A percentile compares a stretch with the other conserved stretches of the same genome.
phyloP scores from a whole-genome alignment of 805 yeast species.

The Starmerella roubikii region DNA sequence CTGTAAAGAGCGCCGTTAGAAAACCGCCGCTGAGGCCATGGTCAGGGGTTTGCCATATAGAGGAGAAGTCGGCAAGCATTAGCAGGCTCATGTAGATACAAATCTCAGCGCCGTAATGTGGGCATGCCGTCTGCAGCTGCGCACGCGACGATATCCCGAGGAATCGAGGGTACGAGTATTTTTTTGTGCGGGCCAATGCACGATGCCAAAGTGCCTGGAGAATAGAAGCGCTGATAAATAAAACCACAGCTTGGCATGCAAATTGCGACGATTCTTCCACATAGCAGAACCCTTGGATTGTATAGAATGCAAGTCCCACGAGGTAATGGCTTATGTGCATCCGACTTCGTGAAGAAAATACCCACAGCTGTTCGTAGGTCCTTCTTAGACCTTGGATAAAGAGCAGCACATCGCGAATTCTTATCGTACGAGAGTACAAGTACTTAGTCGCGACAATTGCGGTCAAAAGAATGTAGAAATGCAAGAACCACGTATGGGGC shows the following conservation, averaged over 20 bases:
- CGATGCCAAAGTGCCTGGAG: conserved; percentile 39
- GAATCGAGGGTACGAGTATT: conserved; percentile 39
- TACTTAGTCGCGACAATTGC: not conserved
- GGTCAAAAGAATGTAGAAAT: conserved; percentile 22
- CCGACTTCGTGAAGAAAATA: conserved; percentile 29
- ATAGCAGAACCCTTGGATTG: conserved; percentile 9
- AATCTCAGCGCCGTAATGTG: conserved; percentile 53
- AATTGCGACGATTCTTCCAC: not conserved
- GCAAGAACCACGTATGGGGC: conserved; percentile 25
- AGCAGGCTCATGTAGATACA: conserved; percentile 32
- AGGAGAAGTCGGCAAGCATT: not conserved
- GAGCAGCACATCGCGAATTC: conserved; percentile 14
- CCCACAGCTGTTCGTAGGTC: conserved; percentile 33
- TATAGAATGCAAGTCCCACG: conserved; percentile 43
- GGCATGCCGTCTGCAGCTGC: conserved; percentile 32
- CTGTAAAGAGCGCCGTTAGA: conserved; percentile 14
- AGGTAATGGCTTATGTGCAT: conserved; percentile 49
- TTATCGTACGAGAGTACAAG: not conserved
- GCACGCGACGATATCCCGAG: conserved; percentile 26
- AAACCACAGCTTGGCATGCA: conserved; percentile 2
- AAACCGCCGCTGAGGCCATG: not conserved
- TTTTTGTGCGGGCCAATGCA: conserved; percentile 36
- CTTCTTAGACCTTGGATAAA: conserved; percentile 39
- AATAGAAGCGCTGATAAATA: conserved; percentile 28
- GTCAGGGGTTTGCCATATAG: not conserved